These are phyloP conservation scores for Cyclanthera cordifolia DNA, from an alignment of 306 rosid genomes.

Conservation along the genomic window DNA sequence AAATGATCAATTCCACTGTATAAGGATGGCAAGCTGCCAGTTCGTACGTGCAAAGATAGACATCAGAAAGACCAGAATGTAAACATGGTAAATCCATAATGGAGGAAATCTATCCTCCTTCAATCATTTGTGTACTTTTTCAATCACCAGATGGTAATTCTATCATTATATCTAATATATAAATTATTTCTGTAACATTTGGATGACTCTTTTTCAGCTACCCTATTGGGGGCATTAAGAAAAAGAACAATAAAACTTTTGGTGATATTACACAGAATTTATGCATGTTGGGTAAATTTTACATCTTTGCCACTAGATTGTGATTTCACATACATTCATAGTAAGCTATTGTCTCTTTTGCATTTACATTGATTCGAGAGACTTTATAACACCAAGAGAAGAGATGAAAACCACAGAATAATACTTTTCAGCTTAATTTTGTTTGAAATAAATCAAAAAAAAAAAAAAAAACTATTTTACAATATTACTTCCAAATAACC, in stretches of 20 bases:
- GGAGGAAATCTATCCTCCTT: not conserved
- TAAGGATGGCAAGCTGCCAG: not conserved
- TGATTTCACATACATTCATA: not conserved
- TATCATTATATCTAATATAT: not conserved
- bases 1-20: conserved; percentile 1
- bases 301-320: not conserved
- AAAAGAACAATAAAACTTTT: not conserved
- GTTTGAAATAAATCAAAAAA: not conserved
- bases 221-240: not conserved
- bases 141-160: not conserved
- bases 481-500: not conserved
- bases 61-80: not conserved
- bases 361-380: not conserved
- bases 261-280: not conserved
- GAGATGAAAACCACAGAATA: not conserved
- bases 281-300: not conserved
- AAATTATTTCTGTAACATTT: not conserved
- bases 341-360: not conserved
- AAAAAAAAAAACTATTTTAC: not conserved
- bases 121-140: not conserved
- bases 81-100: not conserved
- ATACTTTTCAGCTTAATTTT: not conserved
- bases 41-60: not conserved
- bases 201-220: not conserved
- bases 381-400: not conserved